Conservation (phyloP, 352 stramenopile genomes). For the Phytophthora meadii region DNA sequence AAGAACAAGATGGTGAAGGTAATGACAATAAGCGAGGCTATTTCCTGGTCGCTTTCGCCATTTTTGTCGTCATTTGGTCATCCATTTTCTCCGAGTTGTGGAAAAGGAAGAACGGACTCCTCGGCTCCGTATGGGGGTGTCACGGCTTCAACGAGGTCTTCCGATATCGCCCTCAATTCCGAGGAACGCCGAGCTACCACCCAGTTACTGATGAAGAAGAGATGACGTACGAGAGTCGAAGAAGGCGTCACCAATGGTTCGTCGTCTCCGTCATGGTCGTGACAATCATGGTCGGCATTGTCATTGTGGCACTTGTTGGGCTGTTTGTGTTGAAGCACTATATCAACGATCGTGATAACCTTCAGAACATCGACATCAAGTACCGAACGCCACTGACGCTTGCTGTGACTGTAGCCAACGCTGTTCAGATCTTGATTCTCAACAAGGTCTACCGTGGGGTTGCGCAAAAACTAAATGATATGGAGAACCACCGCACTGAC, state of each 20-base stretch:
- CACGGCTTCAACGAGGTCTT: conserved; percentile 76
- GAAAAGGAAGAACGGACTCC: conserved; percentile 82
- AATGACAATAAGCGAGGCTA: conserved; percentile 55
- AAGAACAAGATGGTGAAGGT: conserved; percentile 36
- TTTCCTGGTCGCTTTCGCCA: conserved; percentile 71
- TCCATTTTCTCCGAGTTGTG: conserved; percentile 85
- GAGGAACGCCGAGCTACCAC: conserved; percentile 72
- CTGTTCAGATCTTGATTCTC: conserved; percentile 92
- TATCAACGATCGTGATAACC: conserved; percentile 52
- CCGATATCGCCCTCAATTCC: conserved; percentile 83
- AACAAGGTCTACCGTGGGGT: conserved; percentile 92
- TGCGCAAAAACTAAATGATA: conserved; percentile 92
- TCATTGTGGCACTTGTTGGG: conserved; percentile 61
- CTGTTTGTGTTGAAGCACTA: conserved; percentile 75
- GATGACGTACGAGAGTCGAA: conserved; percentile 65
- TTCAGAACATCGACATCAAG: conserved; percentile 36
- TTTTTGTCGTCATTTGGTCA: conserved; percentile 89
- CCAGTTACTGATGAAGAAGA: conserved; percentile 62
- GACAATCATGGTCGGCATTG: conserved; percentile 70
- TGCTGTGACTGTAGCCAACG: conserved; percentile 60
- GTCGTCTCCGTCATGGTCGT: conserved; percentile 65
- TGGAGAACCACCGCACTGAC: conserved; percentile 92
- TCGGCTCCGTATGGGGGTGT: conserved; percentile 85
- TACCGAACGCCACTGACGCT: conserved; percentile 49
- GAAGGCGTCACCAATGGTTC: conserved; percentile 60